These are phyloP conservation scores for Oldenlandia corymbosa DNA, from an alignment of 257 asterid species.

Conservation along the genomic window DNA sequence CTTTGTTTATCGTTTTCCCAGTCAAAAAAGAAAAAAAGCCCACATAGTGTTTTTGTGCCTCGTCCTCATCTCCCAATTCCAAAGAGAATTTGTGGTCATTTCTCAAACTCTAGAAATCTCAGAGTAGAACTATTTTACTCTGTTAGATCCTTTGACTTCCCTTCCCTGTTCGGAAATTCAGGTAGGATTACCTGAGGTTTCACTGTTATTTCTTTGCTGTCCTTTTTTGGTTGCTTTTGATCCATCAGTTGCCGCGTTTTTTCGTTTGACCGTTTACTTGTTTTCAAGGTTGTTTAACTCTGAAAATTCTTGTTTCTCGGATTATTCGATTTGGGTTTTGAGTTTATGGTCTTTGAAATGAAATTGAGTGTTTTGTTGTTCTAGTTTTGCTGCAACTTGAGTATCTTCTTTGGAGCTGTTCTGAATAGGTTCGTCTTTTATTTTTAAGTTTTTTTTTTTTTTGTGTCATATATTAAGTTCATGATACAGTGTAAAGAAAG, in stretches of 20 bases:
- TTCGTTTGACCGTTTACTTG: neutral
- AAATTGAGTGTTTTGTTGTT: neutral
- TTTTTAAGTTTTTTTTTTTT: no score
- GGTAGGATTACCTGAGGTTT: constrained; percentile 21
- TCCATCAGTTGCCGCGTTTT: neutral
- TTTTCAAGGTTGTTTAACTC: no score
- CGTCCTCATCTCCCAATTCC: constrained; percentile 24
- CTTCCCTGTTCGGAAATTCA: constrained; percentile 21
- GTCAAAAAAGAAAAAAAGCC: no score
- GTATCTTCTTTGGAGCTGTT: neutral
- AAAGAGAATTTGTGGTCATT: constrained; percentile 5
- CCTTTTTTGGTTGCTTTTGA: neutral
- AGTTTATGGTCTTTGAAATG: neutral
- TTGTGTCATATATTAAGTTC: no score
- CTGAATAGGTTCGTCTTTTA: neutral
- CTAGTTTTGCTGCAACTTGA: neutral
- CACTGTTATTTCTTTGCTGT: neutral
- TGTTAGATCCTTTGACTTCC: constrained; percentile 29
- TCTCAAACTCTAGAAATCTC: constrained; percentile 20
- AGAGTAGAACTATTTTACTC: constrained; percentile 23
- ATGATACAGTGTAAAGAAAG: neutral
- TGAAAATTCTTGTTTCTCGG: no score
- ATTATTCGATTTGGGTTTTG: neutral
- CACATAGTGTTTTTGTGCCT: constrained; percentile 16
- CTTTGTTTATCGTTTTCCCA: constrained; percentile 23